A percentile compares a stretch with the other conserved stretches of the same genome.
These are phyloP conservation scores for Hyparrhenia diplandra DNA, from an alignment of 176 grass and related monocot species.

Conservation along the genomic window DNA sequence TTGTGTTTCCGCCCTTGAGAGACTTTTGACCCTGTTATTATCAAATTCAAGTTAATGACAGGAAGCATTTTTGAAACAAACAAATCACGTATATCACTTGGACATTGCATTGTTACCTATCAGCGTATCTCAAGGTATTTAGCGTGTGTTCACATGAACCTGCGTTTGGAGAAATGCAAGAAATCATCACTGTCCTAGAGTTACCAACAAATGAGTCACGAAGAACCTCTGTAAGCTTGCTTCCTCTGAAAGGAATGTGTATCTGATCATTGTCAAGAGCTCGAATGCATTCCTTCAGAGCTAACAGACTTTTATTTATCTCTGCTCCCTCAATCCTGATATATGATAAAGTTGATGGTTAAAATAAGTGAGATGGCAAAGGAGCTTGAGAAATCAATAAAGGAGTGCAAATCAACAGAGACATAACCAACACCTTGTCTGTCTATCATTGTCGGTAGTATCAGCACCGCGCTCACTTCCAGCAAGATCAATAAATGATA, in stretches of 20 bases:
- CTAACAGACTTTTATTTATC: slow-evolving; percentile 97
- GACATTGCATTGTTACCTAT: slow-evolving; percentile 51
- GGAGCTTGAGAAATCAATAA: not conserved
- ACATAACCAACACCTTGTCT: slow-evolving; percentile 58
- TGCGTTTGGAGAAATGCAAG: slow-evolving; percentile 96
- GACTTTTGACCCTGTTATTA: slow-evolving; percentile 92
- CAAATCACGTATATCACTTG: not conserved
- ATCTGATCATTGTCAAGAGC: slow-evolving; percentile 98
- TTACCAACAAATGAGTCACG: slow-evolving; percentile 99
- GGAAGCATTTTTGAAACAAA: slow-evolving; percentile 16
- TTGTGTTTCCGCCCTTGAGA: slow-evolving; percentile 81
- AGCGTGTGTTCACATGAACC: slow-evolving; percentile 98
- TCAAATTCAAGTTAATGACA: slow-evolving; percentile 1
- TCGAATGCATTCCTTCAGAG: slow-evolving; percentile 96
- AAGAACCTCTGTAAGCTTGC: slow-evolving; percentile 98
- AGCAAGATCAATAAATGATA: slow-evolving; percentile 98
- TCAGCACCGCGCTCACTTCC: slow-evolving; percentile 99
- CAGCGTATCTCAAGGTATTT: slow-evolving; percentile 97
- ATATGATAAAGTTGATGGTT: slow-evolving; percentile 22
- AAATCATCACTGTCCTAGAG: slow-evolving; percentile 95
- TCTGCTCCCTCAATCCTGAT: slow-evolving; percentile 96
- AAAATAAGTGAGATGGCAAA: not conserved
- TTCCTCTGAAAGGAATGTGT: slow-evolving; percentile 99
- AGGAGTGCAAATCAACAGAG: not conserved
- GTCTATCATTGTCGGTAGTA: slow-evolving; percentile 96